Evolutionary conservation across 2,329 filamentous ascomycete species (phyloP).

Genomic region (Stemphylium lycopersici): DNA sequence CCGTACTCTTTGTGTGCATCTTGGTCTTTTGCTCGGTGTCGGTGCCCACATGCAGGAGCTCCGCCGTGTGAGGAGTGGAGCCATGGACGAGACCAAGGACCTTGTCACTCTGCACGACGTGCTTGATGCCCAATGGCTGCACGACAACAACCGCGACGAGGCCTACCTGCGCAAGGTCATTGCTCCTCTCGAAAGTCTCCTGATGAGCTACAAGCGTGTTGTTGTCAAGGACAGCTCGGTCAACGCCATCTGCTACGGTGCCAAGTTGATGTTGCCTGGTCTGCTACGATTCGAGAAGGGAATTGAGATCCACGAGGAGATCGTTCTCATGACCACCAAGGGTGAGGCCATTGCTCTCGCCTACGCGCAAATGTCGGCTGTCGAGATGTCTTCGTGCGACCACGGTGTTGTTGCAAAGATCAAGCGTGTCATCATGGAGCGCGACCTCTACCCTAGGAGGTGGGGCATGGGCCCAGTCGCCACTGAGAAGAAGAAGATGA

Average conservation of each 20-base stretch:
- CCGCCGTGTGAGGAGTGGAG: conserved; percentile 88
- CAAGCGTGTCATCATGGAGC: conserved; percentile 99
- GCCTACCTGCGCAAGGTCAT: conserved; percentile 90
- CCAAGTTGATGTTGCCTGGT: conserved; percentile 98
- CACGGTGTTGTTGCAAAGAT: conserved; percentile 98
- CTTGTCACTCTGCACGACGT: conserved; percentile 96
- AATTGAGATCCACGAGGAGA: conserved; percentile 94
- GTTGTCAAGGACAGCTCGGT: conserved; percentile 97
- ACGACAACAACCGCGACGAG: conserved; percentile 96
- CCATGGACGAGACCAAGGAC: conserved; percentile 88
- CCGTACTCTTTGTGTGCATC: conserved; percentile 94
- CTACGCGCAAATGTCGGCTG: conserved; percentile 97
- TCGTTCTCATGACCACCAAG: conserved; percentile 98
- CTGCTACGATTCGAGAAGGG: conserved; percentile 88
- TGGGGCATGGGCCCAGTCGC: conserved; percentile 96
- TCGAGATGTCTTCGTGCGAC: conserved; percentile 95
- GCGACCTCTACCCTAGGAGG: conserved; percentile 92
- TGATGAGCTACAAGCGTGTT: conserved; percentile 93
- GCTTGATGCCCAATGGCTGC: conserved; percentile 92
- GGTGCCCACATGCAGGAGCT: conserved; percentile 99
- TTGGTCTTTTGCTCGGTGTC: conserved; percentile 78
- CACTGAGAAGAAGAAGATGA: conserved; percentile 99
- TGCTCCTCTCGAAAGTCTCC: conserved; percentile 86
- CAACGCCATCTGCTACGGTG: conserved; percentile 97
- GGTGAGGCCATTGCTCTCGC: conserved; percentile 96